Percentiles rank a stretch among this genome's conserved stretches.
These are phyloP conservation scores for Aphanomyces euteiches DNA, from an alignment of 352 stramenopile species.

Conservation along the genomic window DNA sequence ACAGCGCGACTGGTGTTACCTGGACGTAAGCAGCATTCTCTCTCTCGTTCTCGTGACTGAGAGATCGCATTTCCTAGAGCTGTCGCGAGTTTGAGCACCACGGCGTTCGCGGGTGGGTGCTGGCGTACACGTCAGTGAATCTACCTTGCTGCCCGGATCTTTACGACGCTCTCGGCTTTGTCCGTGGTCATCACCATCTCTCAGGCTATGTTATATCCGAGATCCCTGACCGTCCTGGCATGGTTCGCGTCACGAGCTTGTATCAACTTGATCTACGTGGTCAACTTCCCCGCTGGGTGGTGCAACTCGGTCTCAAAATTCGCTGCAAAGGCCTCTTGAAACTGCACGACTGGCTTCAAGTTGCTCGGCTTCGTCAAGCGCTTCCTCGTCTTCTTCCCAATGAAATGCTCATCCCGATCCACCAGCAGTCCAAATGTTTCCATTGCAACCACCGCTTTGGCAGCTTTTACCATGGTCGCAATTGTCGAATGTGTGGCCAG, in stretches of 20 bases:
- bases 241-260: neutral
- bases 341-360: neutral
- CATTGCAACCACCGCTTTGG: neutral
- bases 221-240: neutral
- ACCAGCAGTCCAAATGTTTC: neutral
- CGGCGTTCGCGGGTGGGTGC: neutral
- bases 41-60: neutral
- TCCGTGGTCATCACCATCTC: neutral
- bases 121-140: neutral
- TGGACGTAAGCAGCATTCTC: neutral
- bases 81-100: neutral
- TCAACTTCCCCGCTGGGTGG: neutral
- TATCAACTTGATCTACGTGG: neutral
- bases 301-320: neutral
- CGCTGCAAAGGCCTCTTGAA: neutral
- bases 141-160: neutral
- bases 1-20: neutral
- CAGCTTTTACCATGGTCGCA: no score
- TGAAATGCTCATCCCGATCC: neutral
- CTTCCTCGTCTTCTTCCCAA: neutral
- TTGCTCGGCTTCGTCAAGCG: neutral
- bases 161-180: neutral
- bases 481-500: no score
- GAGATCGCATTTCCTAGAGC: neutral
- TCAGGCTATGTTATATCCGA: neutral